Evolutionary conservation across 106 monocot genomes (phyloP).

Genomic region (Iris macrosiphon): DNA sequence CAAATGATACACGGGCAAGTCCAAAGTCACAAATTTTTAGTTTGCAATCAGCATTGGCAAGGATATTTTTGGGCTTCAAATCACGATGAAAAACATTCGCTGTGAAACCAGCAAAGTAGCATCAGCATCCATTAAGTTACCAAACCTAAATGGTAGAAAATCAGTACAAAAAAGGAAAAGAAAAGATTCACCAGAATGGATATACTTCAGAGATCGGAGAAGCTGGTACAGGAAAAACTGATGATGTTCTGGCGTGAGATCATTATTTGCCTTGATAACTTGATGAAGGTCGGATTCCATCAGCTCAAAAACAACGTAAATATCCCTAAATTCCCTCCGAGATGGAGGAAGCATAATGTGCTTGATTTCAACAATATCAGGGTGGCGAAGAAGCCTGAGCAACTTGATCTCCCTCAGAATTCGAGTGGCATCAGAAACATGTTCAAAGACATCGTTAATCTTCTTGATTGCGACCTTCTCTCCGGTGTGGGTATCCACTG

Average conservation of each 20-base stretch:
- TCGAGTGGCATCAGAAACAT: slow-evolving; percentile 56
- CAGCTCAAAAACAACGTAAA: slow-evolving; percentile 59
- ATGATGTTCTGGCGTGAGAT: slow-evolving; percentile 54
- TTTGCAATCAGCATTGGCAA: slow-evolving; percentile 66
- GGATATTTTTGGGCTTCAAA: slow-evolving; percentile 65
- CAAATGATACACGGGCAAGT: slow-evolving; percentile 52
- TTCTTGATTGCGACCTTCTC: slow-evolving; percentile 59
- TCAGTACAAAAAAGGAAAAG: neutral
- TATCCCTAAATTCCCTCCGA: slow-evolving; percentile 52
- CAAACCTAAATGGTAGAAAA: neutral
- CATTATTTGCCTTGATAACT: slow-evolving; percentile 59
- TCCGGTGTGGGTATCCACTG: slow-evolving; percentile 35
- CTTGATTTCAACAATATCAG: slow-evolving; percentile 59
- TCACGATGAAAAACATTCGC: slow-evolving; percentile 59
- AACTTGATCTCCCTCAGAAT: slow-evolving; percentile 66
- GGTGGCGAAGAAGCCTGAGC: slow-evolving; percentile 43
- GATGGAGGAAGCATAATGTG: slow-evolving; percentile 65
- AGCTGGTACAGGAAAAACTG: slow-evolving; percentile 66
- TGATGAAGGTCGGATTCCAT: slow-evolving; percentile 73
- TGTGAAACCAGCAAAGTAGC: slow-evolving; percentile 9
- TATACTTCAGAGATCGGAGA: slow-evolving; percentile 51
- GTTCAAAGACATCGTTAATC: slow-evolving; percentile 63
- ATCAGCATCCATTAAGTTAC: neutral
- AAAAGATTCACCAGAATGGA: slow-evolving; percentile 33
- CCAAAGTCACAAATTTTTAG: slow-evolving; percentile 64